Conservation (phyloP, 176 grass and related monocot genomes). For the Puya raimondii region DNA sequence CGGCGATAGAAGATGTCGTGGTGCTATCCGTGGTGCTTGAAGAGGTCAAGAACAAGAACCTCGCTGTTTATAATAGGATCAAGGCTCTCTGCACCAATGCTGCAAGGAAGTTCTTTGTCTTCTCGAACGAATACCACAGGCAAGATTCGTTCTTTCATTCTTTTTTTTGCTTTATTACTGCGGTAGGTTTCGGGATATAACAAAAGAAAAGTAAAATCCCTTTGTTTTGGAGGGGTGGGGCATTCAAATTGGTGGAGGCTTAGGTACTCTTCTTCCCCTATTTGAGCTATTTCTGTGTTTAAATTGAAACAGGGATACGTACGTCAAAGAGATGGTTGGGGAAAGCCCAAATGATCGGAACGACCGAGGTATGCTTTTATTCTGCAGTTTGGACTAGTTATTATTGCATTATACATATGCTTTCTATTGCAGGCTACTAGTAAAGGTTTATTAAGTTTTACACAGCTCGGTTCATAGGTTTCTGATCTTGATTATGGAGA, state of each 20-base stretch:
- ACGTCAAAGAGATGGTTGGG: conserved; percentile 89
- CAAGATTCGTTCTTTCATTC: conserved; percentile 6
- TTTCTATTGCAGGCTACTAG: too few relatives aligned
- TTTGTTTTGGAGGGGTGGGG: not conserved
- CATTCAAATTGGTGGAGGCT: too few relatives aligned
- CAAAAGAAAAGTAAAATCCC: not conserved
- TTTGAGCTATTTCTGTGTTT: not conserved
- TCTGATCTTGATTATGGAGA: too few relatives aligned
- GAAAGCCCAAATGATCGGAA: conserved; percentile 97
- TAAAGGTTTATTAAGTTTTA: not conserved
- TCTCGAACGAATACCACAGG: conserved; percentile 89
- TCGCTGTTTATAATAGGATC: conserved; percentile 76
- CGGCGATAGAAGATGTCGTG: conserved; percentile 77
- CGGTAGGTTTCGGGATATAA: not conserved
- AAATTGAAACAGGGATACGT: conserved; percentile 66
- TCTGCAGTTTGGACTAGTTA: too few relatives aligned
- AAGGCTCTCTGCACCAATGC: conserved; percentile 77
- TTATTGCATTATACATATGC: too few relatives aligned
- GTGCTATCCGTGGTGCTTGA: conserved; percentile 81
- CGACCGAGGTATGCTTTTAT: conserved; percentile 54
- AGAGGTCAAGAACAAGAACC: conserved; percentile 92
- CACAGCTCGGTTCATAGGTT: not conserved
- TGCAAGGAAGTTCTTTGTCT: conserved; percentile 73
- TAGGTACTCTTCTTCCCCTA: too few relatives aligned
- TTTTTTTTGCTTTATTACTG: not conserved